Evolutionary conservation across 768 basidiomycete species (phyloP), one percentile per base, ranked within the genome.

Genomic region (Gyrodon lividus): DNA sequence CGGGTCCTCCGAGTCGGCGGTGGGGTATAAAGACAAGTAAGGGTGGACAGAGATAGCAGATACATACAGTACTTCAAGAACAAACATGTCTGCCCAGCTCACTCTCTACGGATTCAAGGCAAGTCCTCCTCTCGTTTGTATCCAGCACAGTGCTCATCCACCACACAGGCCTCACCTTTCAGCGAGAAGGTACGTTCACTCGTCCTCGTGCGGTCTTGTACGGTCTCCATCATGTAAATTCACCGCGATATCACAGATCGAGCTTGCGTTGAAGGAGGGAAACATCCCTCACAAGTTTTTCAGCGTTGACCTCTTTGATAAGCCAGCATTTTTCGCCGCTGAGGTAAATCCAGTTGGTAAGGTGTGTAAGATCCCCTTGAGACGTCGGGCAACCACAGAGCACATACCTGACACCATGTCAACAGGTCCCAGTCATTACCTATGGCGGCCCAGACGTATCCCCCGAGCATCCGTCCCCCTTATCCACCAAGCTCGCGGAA

Each of bases 301-400:
- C 50, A 76, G 81, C 54, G 75, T 87, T 43, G 78, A 85, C 52
- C 67, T 87, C 6, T 46, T 53, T 58, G 80, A 82, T 68, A 87
- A 87, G 66, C 84, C 84, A 0, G 77, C 77, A 46, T 85, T 82
- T 82, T 85, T 84, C 60, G 75, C 76, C 0, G 73, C 77, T 0
- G 74, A 79, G 50, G 75, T 87, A 26, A 86, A 84, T 63, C 80
- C 82, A 0, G 78, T 76, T 0, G 78, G 78, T 65, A 86, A 84
- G 75, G 84, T 83, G 46, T n/a, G 66, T 19, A 5, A 1, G 17
- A 10, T 9, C 8, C 28, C 28, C 28, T 5, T 2, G 28, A 28
- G 16, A 24, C n/a, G 14, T 7, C 13, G 4, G 5, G 1, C 4
- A 13, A 10, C 37, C 9, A 6, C 17, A 2, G 16, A 28, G 13